Evolutionary conservation across 2,329 filamentous ascomycete genomes (phyloP).

Genomic region (Arthrobotrys conoides): DNA sequence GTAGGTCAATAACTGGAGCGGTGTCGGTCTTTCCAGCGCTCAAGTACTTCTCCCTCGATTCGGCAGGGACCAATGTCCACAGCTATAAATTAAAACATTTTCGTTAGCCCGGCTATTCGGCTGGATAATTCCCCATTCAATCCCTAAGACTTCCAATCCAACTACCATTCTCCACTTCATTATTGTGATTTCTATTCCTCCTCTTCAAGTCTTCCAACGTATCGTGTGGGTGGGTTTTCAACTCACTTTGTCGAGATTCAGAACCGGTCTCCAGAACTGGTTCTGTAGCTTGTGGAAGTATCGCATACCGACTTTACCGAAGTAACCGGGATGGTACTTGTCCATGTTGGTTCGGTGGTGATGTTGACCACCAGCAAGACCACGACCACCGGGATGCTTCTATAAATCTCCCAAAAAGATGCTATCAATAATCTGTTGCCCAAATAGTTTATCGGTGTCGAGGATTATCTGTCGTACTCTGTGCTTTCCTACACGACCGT

Average conservation of each 20-base stretch:
- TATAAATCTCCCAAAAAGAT: slow-evolving; percentile 16
- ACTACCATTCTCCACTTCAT: not conserved
- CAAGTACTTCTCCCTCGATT: slow-evolving; percentile 94
- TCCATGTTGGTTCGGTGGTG: slow-evolving; percentile 95
- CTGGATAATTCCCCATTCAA: not conserved
- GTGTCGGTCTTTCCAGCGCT: slow-evolving; percentile 82
- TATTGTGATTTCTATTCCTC: not conserved
- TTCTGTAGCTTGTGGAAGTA: slow-evolving; percentile 97
- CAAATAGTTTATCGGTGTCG: not conserved
- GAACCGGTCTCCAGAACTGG: slow-evolving; percentile 97
- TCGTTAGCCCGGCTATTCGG: slow-evolving; percentile 16
- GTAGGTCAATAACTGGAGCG: slow-evolving; percentile 97
- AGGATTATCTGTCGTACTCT: slow-evolving; percentile 36
- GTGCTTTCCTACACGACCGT: slow-evolving; percentile 83
- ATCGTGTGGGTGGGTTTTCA: slow-evolving; percentile 31
- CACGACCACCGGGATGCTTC: slow-evolving; percentile 78
- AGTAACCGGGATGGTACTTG: slow-evolving; percentile 99
- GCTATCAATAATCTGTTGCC: slow-evolving; percentile 17
- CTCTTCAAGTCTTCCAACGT: slow-evolving; percentile 26
- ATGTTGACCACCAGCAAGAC: slow-evolving; percentile 98
- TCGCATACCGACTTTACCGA: slow-evolving; percentile 95
- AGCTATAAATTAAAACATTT: slow-evolving; percentile 73
- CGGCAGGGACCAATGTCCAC: slow-evolving; percentile 92
- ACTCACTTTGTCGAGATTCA: slow-evolving; percentile 98
- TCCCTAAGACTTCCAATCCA: not conserved